Conservation (phyloP, 2,329 filamentous ascomycete species). For the Penicillium polonicum region DNA sequence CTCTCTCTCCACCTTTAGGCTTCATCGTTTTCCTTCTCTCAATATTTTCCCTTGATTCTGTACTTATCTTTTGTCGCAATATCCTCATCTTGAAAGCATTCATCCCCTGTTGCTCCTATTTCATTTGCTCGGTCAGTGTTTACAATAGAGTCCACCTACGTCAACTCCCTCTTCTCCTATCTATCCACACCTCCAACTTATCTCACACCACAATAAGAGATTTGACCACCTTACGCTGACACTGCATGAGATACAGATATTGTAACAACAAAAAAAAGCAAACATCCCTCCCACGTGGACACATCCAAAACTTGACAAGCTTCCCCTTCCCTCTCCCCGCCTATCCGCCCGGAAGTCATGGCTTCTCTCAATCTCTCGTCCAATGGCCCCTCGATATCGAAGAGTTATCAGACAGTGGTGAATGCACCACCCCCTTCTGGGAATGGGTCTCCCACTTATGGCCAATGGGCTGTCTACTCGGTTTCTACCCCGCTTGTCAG, state of each 20-base stretch:
- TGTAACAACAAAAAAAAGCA: slow-evolving; percentile 4
- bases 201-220: background rate
- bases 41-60: background rate
- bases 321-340: slow-evolving; percentile 5
- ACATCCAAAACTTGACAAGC: slow-evolving; percentile 1
- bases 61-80: background rate
- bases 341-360: slow-evolving; percentile 51
- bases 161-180: slow-evolving; percentile 9
- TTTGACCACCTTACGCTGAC: background rate
- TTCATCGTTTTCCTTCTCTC: background rate
- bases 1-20: slow-evolving; percentile 5
- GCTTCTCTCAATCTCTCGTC: slow-evolving; percentile 76
- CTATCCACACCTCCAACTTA: background rate
- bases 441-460: slow-evolving; percentile 73
- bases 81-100: background rate
- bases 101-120: background rate
- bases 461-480: slow-evolving; percentile 90
- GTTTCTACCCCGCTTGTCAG: slow-evolving; percentile 89
- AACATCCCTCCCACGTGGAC: slow-evolving; percentile 2
- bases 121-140: slow-evolving; percentile 1
- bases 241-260: slow-evolving; percentile 1
- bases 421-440: slow-evolving; percentile 59
- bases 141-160: slow-evolving; percentile 1
- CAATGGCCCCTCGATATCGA: slow-evolving; percentile 75
- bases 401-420: slow-evolving; percentile 70